Percentiles rank a stretch among this genome's conserved stretches.
phyloP scores from a whole-genome alignment of 2,329 filamentous ascomycete species.

The Nannizziopsis barbatae region DNA sequence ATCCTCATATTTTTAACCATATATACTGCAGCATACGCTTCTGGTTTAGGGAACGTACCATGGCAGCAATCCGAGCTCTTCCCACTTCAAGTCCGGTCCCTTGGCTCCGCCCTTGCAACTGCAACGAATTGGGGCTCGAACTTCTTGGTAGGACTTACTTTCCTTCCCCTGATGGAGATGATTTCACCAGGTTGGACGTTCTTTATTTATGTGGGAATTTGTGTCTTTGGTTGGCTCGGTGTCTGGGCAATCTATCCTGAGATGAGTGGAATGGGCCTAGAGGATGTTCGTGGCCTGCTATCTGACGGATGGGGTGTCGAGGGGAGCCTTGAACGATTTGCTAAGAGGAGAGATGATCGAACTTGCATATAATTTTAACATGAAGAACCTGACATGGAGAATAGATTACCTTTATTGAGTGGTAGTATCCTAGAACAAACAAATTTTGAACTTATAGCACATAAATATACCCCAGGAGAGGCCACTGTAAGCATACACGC shows the following conservation, averaged over 20 bases:
- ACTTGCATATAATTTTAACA: no score
- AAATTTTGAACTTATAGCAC: no score
- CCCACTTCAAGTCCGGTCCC: constrained; percentile 52
- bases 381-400: no score
- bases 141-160: constrained; percentile 74
- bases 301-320: constrained; percentile 62
- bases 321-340: constrained; percentile 30
- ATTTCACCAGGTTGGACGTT: constrained; percentile 69
- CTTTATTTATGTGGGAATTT: constrained; percentile 63
- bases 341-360: constrained; percentile 1
- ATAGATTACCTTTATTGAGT: no score
- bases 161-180: constrained; percentile 73
- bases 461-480: no score
- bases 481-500: no score
- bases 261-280: constrained; percentile 67
- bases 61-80: constrained; percentile 97
- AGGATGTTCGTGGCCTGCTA: constrained; percentile 64
- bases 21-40: constrained; percentile 76
- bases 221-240: constrained; percentile 51
- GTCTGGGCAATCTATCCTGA: constrained; percentile 75
- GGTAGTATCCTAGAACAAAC: no score
- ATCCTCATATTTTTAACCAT: constrained; percentile 67
- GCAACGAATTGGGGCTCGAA: constrained; percentile 83
- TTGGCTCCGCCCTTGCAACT: constrained; percentile 51
- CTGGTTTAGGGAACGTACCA: constrained; percentile 81